Evolutionary conservation across 2,329 filamentous ascomycete species (phyloP).

Genomic region (Trichoderma brevicompactum): DNA sequence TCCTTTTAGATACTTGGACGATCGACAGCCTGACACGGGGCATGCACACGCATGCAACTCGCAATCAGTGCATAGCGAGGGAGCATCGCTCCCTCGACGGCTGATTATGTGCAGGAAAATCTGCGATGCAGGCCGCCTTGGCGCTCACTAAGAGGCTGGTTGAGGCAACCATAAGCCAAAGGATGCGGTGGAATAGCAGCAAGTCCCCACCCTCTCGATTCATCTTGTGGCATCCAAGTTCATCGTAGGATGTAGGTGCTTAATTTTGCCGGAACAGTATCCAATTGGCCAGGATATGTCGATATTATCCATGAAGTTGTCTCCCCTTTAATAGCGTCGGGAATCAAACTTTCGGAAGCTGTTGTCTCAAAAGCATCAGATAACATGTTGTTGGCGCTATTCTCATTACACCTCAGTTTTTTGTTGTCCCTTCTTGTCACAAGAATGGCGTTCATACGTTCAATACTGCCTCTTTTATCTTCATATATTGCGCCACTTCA

Average conservation of each 20-base stretch:
- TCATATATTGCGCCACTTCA: background rate
- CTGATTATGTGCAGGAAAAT: slow-evolving; percentile 6
- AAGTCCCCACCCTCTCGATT: slow-evolving; percentile 18
- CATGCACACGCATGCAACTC: slow-evolving; percentile 22
- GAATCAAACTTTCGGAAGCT: slow-evolving; percentile 33
- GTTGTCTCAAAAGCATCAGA: background rate
- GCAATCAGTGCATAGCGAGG: slow-evolving; percentile 17
- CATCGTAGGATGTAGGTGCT: slow-evolving; percentile 7
- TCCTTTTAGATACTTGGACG: slow-evolving; percentile 21
- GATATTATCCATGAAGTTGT: slow-evolving; percentile 44
- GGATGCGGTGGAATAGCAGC: slow-evolving; percentile 16
- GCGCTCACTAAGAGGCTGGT: slow-evolving; percentile 32
- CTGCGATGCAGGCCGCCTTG: slow-evolving; percentile 28
- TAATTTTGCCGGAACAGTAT: slow-evolving; percentile 34
- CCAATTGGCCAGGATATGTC: slow-evolving; percentile 40
- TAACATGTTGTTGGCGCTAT: background rate
- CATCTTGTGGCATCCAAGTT: slow-evolving; percentile 7
- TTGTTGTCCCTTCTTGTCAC: slow-evolving; percentile 24
- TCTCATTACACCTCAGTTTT: background rate
- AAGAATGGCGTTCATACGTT: slow-evolving; percentile 13
- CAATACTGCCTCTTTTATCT: background rate
- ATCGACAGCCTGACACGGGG: slow-evolving; percentile 27
- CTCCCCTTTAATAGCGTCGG: slow-evolving; percentile 43
- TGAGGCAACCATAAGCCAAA: slow-evolving; percentile 30
- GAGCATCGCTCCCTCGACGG: slow-evolving; percentile 5